Percentiles rank a stretch among this genome's conserved stretches.
phyloP scores from a whole-genome alignment of 31 red algal species.

The Odonthalia washingtoniensis region DNA sequence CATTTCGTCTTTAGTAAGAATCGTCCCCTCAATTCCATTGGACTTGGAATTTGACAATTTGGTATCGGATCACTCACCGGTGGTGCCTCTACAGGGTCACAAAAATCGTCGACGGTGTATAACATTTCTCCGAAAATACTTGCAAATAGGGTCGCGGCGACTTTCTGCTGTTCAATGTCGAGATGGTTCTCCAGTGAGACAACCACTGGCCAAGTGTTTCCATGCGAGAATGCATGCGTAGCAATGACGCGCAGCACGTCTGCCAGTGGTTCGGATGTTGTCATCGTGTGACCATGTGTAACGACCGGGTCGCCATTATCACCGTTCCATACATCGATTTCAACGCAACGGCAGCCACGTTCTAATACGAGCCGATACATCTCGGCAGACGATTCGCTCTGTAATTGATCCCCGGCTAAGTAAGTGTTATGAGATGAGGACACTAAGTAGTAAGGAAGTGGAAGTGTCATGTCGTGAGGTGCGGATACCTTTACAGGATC shows the following conservation, averaged over 20 bases:
- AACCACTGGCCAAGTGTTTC: conserved; percentile 62
- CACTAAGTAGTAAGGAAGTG: conserved; percentile 57
- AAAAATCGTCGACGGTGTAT: conserved; percentile 12
- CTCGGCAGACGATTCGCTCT: conserved; percentile 57
- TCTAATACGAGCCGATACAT: conserved; percentile 71
- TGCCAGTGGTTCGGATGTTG: conserved; percentile 41
- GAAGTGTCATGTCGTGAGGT: conserved; percentile 58
- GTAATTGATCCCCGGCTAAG: conserved; percentile 62
- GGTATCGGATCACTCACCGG: background rate
- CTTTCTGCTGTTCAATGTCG: conserved; percentile 43
- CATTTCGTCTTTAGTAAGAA: conserved; percentile 71
- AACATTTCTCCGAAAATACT: conserved; percentile 52
- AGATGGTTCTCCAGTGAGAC: conserved; percentile 80
- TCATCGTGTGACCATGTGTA: conserved; percentile 79
- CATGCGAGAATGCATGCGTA: conserved; percentile 53
- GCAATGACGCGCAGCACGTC: conserved; percentile 46
- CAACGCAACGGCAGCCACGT: conserved; percentile 72
- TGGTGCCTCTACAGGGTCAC: conserved; percentile 19
- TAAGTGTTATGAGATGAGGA: conserved; percentile 73
- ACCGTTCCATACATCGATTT: conserved; percentile 86
- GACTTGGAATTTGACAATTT: conserved; percentile 42
- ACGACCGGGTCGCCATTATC: conserved; percentile 73
- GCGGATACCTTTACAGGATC: conserved; percentile 18
- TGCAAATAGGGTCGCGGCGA: conserved; percentile 42
- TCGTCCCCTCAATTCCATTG: conserved; percentile 45